Evolutionary conservation across 2,329 filamentous ascomycete species (phyloP), one percentile per base, ranked within the genome.

Genomic region (Pyricularia pennisetigena): DNA sequence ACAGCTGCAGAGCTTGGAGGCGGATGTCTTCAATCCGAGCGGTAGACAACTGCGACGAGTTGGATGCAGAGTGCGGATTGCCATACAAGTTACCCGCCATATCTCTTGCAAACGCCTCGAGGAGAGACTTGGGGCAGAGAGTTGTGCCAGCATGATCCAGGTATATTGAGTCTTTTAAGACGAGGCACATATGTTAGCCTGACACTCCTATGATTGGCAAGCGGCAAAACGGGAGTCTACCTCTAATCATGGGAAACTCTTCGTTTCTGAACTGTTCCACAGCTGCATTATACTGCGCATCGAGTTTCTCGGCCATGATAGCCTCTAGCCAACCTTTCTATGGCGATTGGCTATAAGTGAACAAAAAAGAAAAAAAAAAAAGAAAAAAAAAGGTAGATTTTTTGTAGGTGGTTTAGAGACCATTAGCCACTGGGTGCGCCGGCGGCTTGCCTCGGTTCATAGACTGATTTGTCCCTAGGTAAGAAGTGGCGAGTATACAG

Each of bases 111-210:
- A 97, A 97, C 28, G 81, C 82, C 71, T 94, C 90, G 77, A 98
- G 88, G 28, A 95, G 79, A 32, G 91, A 93, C 76, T 90, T 94
- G 61, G 93, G 83, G 75, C 91, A 92, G 0, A 91, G 82, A 0
- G 94, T 94, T n/a, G 92, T 92, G n/a, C 93, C 94, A 0, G 93
- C 93, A 89, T 98, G 94, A 74, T 98, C 94, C 68, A 98, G 88
- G 77, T 97, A 98, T 64, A 89, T 83, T 10, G 87, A 87, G 67
- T 85, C 92, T 94, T 14, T 4, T 2, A 3, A 59, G 26, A 9
- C 16, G 6, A 7, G 28, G 16, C 35, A 12, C 35, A 16, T 29
- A n/a, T 12, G 41, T 29, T 26, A 61, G 57, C 26, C 20, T 8
- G n/a, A 49, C 4, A 65, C 4, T 24, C 1, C 3, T n/a, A 24